These are phyloP conservation scores for Colletotrichum sp. DNA, from an alignment of 2,329 filamentous ascomycete species.

Conservation along the genomic window DNA sequence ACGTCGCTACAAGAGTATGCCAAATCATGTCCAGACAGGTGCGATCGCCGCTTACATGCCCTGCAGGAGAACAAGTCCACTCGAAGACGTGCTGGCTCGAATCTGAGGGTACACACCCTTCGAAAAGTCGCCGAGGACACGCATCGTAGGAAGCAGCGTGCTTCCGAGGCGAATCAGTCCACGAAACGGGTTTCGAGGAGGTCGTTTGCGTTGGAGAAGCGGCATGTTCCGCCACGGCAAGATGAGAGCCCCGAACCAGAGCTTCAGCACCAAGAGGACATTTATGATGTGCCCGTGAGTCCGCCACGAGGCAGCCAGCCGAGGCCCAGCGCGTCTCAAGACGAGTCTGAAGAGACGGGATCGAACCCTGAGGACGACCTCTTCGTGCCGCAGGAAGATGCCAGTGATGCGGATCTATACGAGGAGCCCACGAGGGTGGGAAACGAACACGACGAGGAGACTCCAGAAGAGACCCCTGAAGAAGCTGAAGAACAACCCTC, in stretches of 20 bases:
- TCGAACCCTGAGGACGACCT: neutral
- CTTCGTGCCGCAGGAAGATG: neutral
- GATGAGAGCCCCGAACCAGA: neutral
- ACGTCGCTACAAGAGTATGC: neutral
- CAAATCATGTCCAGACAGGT: neutral
- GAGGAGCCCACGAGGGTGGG: slow-evolving; percentile 3
- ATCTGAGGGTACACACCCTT: neutral
- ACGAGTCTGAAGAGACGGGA: neutral
- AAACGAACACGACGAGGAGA: neutral
- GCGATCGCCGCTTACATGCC: neutral
- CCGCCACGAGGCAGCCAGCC: neutral
- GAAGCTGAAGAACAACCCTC: neutral
- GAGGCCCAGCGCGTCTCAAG: neutral
- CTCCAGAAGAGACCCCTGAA: neutral
- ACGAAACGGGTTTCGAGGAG: neutral
- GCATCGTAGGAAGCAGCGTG: neutral
- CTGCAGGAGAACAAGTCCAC: neutral
- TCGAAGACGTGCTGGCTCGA: neutral
- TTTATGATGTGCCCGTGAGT: neutral
- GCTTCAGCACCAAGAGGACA: neutral
- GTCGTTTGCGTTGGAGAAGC: neutral
- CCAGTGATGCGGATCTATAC: neutral
- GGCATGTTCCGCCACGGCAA: neutral
- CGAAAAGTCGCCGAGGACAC: neutral
- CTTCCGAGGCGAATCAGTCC: neutral